Percentiles rank a stretch among this genome's conserved stretches.
Evolutionary conservation across 2,329 filamentous ascomycete genomes (phyloP).

Genomic region (Monosporascus ibericus): DNA sequence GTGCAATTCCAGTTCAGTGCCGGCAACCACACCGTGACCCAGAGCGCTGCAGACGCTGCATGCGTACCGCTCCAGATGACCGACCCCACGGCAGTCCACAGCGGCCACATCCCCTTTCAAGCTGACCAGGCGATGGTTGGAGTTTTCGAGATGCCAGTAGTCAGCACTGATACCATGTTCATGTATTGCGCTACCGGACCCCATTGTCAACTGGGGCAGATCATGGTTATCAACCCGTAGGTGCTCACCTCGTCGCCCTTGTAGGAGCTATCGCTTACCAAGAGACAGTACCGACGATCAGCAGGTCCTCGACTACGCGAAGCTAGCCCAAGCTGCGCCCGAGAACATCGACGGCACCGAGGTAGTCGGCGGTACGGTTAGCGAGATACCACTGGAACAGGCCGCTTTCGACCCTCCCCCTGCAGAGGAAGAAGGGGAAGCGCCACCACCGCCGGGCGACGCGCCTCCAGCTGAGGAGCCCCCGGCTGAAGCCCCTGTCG

Average conservation of each 20-base stretch:
- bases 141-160: conserved; percentile 41
- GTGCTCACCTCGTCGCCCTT: conserved; percentile 4
- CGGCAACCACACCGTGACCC: conserved; percentile 38
- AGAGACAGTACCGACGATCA: conserved; percentile 14
- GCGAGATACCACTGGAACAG: conserved; percentile 20
- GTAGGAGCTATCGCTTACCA: conserved; percentile 4
- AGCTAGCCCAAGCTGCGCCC: conserved; percentile 12
- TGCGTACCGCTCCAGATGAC: conserved; percentile 33
- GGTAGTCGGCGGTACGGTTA: conserved; percentile 22
- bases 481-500: neutral
- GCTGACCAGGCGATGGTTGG: conserved; percentile 31
- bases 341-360: conserved; percentile 21
- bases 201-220: conserved; percentile 45
- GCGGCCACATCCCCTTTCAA: conserved; percentile 34
- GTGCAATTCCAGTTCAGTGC: conserved; percentile 38
- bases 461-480: conserved; percentile 1
- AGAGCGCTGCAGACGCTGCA: conserved; percentile 27
- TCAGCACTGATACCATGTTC: conserved; percentile 39
- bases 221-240: conserved; percentile 44
- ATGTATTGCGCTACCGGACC: conserved; percentile 43
- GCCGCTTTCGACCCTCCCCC: conserved; percentile 23
- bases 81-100: conserved; percentile 28
- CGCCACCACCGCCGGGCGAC: conserved; percentile 2
- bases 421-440: conserved; percentile 1
- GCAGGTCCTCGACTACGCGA: conserved; percentile 25